Percentiles rank a stretch among this genome's conserved stretches.
Evolutionary conservation across 2,329 filamentous ascomycete genomes (phyloP).

Genomic region (Colletotrichum godetiae): DNA sequence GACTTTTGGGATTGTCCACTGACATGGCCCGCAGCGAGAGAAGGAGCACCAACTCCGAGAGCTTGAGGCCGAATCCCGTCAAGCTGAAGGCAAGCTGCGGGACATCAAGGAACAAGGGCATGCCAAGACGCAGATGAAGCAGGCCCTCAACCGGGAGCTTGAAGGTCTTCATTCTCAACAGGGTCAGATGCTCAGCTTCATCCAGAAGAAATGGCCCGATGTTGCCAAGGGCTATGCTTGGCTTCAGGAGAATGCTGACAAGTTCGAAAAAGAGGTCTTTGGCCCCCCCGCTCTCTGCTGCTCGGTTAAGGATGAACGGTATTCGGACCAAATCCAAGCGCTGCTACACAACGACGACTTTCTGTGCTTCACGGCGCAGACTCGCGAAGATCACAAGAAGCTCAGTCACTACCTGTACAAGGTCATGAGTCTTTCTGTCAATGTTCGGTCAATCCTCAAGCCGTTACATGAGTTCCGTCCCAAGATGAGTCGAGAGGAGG

Average conservation of each 20-base stretch:
- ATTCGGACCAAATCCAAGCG: conserved; percentile 67
- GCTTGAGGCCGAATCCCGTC: conserved; percentile 55
- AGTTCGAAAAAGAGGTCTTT: conserved; percentile 81
- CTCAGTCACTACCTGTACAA: conserved; percentile 75
- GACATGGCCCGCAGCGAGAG: conserved; percentile 60
- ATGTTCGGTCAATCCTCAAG: conserved; percentile 72
- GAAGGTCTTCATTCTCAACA: conserved; percentile 76
- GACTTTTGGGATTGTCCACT: conserved; percentile 24
- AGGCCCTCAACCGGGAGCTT: conserved; percentile 59
- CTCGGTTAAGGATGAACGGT: conserved; percentile 78
- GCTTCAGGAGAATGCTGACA: conserved; percentile 76
- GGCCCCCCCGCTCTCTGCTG: conserved; percentile 86
- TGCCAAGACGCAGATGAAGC: conserved; percentile 50
- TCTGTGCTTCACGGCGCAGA: conserved; percentile 81
- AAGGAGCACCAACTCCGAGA: conserved; percentile 68
- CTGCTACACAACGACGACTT: conserved; percentile 64
- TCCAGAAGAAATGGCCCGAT: conserved; percentile 71
- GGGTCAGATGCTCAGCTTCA: conserved; percentile 77
- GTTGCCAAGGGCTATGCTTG: conserved; percentile 81
- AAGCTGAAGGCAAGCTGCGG: conserved; percentile 50
- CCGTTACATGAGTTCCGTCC: conserved; percentile 65
- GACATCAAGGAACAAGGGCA: conserved; percentile 57
- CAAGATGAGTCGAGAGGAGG: conserved; percentile 65
- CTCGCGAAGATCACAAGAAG: conserved; percentile 77
- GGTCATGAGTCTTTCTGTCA: conserved; percentile 75